Base-by-base conservation (phyloP, 2,329 filamentous ascomycete species). In the Penicillium vulpinum region DNA sequence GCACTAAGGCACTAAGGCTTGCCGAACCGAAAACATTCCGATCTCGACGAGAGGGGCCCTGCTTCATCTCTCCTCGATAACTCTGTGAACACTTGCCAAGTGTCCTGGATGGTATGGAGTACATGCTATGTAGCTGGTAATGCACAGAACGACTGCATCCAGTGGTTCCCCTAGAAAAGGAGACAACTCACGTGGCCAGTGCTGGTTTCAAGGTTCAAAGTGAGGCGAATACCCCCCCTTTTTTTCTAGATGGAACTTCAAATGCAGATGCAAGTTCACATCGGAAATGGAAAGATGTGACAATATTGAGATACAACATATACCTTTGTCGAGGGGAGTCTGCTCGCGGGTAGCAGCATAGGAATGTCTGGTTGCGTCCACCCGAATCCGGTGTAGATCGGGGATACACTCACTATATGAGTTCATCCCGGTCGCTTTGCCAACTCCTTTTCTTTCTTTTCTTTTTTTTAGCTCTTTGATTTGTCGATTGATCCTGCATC, bases 281-380 rank as follows among this genome's bases (percentile, higher is more conserved):
- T 55, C 46, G 47, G 36, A 50, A 55, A 51, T 55, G 38, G 52
- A 51, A 41, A 35, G 51, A 54, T 49, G 35, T 49, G 40, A 29
- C 44, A 33, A 48, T 43, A 21, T 45, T 22, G 22, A 43, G 44
- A 59, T 22, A 40, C 44, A 51, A 48, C n/a, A n/a, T n/a, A n/a
- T n/a, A n/a, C n/a, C n/a, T n/a, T n/a, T n/a, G 53, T 50, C 53
- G 56, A 57, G 54, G 57, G 48, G 53, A 44, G 28, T 49, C 57
- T 60, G 54, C 33, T 56, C 60, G 45, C 64, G 64, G 64, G 63
- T 67, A 67, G 51, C 63, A 67, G 63, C 62, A 65, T 55, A 59
- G 64, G 63, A 67, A 66, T 67, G 56, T 47, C 59, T 64, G 60
- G 51, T 65, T 65, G 63, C 63, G 63, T 59, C 59, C 53, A 59